phyloP scores from a whole-genome alignment of 2,329 filamentous ascomycete genomes.

The Monilinia aucupariae region DNA sequence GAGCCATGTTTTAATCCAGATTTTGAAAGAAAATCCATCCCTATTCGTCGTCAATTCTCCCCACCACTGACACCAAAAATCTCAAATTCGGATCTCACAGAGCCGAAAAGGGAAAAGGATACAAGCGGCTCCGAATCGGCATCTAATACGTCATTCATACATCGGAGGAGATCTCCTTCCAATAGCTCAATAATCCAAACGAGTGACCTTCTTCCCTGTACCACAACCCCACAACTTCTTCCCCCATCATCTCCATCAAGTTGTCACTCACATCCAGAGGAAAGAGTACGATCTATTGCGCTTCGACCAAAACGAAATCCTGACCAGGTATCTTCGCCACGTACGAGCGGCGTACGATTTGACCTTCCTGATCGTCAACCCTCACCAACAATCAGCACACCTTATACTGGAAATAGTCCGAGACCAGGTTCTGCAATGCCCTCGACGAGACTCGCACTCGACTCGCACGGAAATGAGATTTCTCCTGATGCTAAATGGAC shows the following conservation, averaged over 20 bases:
- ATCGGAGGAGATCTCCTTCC: conserved; percentile 4
- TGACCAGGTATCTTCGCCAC: conserved; percentile 17
- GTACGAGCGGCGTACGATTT: conserved; percentile 23
- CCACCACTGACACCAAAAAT: not conserved
- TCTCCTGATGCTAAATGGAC: conserved; percentile 55
- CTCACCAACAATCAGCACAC: conserved; percentile 15
- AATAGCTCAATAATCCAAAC: conserved; percentile 14
- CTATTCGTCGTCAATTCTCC: not conserved
- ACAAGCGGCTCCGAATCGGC: not conserved
- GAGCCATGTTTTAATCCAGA: conserved; percentile 18
- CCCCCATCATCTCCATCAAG: not conserved
- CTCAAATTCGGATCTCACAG: not conserved
- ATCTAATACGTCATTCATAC: conserved; percentile 4
- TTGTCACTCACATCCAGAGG: conserved; percentile 12
- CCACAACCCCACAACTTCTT: conserved; percentile 3
- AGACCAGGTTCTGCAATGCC: conserved; percentile 5
- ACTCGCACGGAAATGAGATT: conserved; percentile 52
- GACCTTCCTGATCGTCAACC: conserved; percentile 12
- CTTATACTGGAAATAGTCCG: conserved; percentile 15
- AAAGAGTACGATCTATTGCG: conserved; percentile 22
- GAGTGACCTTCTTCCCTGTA: conserved; percentile 3
- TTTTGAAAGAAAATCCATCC: not conserved
- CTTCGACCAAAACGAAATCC: conserved; percentile 21
- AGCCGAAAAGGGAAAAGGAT: not conserved
- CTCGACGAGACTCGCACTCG: conserved; percentile 44